phyloP scores from a whole-genome alignment of 768 basidiomycete species.

The Rubroboletus pulcherrimus region DNA sequence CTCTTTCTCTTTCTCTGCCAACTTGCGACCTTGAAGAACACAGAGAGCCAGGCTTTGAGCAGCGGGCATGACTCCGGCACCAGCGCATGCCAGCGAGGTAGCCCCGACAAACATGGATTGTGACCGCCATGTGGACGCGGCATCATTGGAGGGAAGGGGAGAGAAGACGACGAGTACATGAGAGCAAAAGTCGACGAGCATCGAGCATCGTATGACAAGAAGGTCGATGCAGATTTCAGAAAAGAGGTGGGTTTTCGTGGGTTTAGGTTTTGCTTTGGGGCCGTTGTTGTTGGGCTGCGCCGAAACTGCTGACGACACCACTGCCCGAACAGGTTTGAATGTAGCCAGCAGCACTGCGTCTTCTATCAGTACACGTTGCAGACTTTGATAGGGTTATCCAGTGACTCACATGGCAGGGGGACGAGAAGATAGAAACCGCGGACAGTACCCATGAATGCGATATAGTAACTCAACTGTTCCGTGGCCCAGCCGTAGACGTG shows the following conservation, averaged over 20 bases:
- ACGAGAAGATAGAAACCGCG: conserved; percentile 66
- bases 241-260: conserved; percentile 48
- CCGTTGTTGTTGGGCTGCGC: conserved; percentile 3
- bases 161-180: conserved; percentile 57
- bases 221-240: conserved; percentile 69
- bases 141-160: conserved; percentile 39
- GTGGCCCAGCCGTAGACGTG: conserved; percentile 69
- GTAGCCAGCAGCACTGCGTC: conserved; percentile 53
- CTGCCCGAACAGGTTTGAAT: conserved; percentile 47
- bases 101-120: conserved; percentile 52
- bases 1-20: conserved; percentile 36
- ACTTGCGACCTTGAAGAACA: conserved; percentile 40
- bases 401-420: conserved; percentile 59
- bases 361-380: conserved; percentile 31
- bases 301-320: conserved; percentile 4
- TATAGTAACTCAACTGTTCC: conserved; percentile 69
- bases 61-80: conserved; percentile 65
- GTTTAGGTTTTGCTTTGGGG: conserved; percentile 37
- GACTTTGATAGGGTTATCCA: conserved; percentile 14
- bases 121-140: conserved; percentile 20
- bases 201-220: conserved; percentile 56
- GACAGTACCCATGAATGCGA: conserved; percentile 62
- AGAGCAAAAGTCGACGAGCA: conserved; percentile 64
- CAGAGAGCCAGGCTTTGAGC: conserved; percentile 72
- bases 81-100: conserved; percentile 61